Percentiles rank a stretch among this genome's conserved stretches.
Evolutionary conservation across 1,139 yeast species (phyloP).

Genomic region (Yamadazyma siamensis): DNA sequence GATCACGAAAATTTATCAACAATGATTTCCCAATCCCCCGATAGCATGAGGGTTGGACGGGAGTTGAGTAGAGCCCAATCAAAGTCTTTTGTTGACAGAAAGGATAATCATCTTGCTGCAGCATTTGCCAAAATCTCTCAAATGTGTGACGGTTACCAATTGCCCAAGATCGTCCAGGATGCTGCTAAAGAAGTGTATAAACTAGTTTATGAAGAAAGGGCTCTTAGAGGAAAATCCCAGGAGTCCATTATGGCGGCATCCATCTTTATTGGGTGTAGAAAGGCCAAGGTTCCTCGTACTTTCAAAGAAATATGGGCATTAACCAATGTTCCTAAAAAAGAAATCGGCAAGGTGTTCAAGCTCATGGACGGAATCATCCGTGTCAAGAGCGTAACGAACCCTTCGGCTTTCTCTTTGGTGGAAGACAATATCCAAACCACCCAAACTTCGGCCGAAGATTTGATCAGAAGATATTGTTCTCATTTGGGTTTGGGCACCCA

Average conservation of each 20-base stretch:
- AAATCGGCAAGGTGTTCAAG: slow-evolving; percentile 84
- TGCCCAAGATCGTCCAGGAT: slow-evolving; percentile 94
- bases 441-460: slow-evolving; percentile 90
- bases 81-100: slow-evolving; percentile 78
- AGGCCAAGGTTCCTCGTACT: slow-evolving; percentile 91
- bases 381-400: slow-evolving; percentile 55
- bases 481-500: slow-evolving; percentile 84
- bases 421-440: slow-evolving; percentile 72
- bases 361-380: slow-evolving; percentile 75
- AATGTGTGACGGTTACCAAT: slow-evolving; percentile 95
- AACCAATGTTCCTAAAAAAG: slow-evolving; percentile 91
- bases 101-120: slow-evolving; percentile 81
- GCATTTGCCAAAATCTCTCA: slow-evolving; percentile 91
- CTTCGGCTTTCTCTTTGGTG: slow-evolving; percentile 29
- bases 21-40: slow-evolving; percentile 82
- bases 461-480: slow-evolving; percentile 94
- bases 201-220: slow-evolving; percentile 83
- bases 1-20: slow-evolving; percentile 93
- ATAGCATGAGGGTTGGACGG: slow-evolving; percentile 73
- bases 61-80: slow-evolving; percentile 90
- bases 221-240: slow-evolving; percentile 85
- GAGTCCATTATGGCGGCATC: slow-evolving; percentile 97
- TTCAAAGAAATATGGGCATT: slow-evolving; percentile 95
- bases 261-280: slow-evolving; percentile 89
- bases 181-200: slow-evolving; percentile 97